A percentile compares a stretch with the other conserved stretches of the same genome.
phyloP scores from a whole-genome alignment of 345 rosid species.

The Pelargonium nanum region DNA sequence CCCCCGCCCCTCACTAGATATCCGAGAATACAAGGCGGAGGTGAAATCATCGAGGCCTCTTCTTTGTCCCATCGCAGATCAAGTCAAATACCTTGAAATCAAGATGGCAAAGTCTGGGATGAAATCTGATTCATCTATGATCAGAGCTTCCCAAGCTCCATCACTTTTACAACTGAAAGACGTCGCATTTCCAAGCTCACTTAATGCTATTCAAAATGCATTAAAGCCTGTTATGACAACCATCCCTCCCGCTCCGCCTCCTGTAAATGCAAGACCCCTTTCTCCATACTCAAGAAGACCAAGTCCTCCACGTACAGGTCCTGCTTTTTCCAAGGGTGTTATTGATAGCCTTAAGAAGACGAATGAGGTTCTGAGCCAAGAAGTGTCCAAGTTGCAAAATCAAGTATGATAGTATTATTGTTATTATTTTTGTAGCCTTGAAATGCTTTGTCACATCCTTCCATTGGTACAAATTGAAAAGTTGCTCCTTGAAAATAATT shows the following conservation, averaged over 20 bases:
- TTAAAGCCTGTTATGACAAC: conserved; percentile 36
- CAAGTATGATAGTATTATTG: conserved; percentile 31
- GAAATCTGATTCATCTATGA: conserved; percentile 37
- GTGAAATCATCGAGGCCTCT: conserved; percentile 43
- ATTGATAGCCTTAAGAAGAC: conserved; percentile 80
- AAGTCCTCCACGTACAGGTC: conserved; percentile 53
- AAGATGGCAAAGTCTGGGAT: conserved; percentile 45
- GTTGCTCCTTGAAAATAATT: background rate
- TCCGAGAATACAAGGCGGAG: conserved; percentile 37
- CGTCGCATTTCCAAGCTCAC: conserved; percentile 62
- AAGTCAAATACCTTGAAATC: conserved; percentile 59
- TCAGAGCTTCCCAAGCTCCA: conserved; percentile 74
- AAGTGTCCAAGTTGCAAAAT: conserved; percentile 54
- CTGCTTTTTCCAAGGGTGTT: conserved; percentile 60
- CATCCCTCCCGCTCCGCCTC: conserved; percentile 27
- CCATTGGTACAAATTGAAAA: conserved; percentile 1
- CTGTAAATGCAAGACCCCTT: conserved; percentile 38
- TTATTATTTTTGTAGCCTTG: conserved; percentile 7
- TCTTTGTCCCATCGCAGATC: conserved; percentile 55
- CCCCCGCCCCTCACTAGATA: conserved; percentile 41
- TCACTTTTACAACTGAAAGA: conserved; percentile 54
- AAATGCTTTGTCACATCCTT: conserved; percentile 9
- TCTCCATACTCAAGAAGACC: conserved; percentile 58
- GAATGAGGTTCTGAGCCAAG: conserved; percentile 71
- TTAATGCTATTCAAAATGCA: conserved; percentile 53